phyloP scores from a whole-genome alignment of 257 asterid genomes.

The Gentiana macrophylla region DNA sequence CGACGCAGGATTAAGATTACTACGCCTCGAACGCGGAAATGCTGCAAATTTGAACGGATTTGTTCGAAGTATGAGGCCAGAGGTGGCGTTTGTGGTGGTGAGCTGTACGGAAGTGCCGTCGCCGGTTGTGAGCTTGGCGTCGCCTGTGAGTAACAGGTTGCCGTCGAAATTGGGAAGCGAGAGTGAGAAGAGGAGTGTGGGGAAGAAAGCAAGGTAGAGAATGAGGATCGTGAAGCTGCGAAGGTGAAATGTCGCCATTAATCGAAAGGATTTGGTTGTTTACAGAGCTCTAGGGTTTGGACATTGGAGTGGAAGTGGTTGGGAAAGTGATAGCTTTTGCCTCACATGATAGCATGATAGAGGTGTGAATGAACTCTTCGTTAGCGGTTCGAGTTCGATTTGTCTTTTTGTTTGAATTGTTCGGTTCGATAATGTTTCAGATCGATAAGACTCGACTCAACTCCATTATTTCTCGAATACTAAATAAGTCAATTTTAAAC shows the following conservation, averaged over 20 bases:
- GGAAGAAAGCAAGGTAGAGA: constrained; percentile 18
- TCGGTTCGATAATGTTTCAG: too few relatives aligned
- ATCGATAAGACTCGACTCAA: too few relatives aligned
- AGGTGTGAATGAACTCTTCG: not conserved
- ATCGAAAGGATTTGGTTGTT: not conserved
- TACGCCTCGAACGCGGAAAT: constrained; percentile 6
- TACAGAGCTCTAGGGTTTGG: not conserved
- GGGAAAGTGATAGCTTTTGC: too few relatives aligned
- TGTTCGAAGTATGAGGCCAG: constrained; percentile 50
- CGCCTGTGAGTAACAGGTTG: constrained; percentile 41
- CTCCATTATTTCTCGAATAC: too few relatives aligned
- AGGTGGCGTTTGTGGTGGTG: constrained; percentile 37
- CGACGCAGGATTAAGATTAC: constrained; percentile 26
- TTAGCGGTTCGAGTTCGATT: not conserved
- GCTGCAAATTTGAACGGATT: constrained; percentile 38
- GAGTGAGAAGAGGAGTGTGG: constrained; percentile 23
- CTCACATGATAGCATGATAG: too few relatives aligned
- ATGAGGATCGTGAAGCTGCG: constrained; percentile 1
- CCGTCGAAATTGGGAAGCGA: constrained; percentile 41
- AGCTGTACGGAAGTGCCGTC: constrained; percentile 34
- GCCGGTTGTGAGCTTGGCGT: constrained; percentile 32
- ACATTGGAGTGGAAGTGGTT: not conserved
- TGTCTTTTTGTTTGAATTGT: not conserved
- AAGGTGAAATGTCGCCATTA: constrained; percentile 6
- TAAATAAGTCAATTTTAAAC: too few relatives aligned